Evolutionary conservation across 805 yeast genomes (phyloP).

Genomic region (Lipomyces sp.): DNA sequence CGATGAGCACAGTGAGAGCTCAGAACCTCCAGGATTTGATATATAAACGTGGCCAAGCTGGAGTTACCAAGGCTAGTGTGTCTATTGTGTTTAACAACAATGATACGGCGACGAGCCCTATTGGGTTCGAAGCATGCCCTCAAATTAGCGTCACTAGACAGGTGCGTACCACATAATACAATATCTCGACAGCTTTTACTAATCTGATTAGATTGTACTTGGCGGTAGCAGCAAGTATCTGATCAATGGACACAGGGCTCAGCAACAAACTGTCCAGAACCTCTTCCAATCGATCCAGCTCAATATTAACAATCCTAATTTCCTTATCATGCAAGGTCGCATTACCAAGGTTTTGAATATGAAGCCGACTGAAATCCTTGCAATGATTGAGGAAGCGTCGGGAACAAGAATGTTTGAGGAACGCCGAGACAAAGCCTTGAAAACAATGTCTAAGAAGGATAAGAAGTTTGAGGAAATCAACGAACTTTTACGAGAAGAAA

Average conservation of each 20-base stretch:
- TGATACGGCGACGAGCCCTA: constrained; percentile 77
- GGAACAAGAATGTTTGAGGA: constrained; percentile 97
- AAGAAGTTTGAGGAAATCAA: constrained; percentile 79
- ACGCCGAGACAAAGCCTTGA: constrained; percentile 86
- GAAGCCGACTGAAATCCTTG: constrained; percentile 88
- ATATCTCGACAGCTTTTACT: not conserved
- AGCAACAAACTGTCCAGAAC: constrained; percentile 87
- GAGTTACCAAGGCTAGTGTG: constrained; percentile 94
- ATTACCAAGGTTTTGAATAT: constrained; percentile 96
- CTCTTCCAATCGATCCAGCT: constrained; percentile 93
- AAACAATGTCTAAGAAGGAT: constrained; percentile 90
- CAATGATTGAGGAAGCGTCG: constrained; percentile 96
- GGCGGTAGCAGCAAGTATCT: constrained; percentile 93
- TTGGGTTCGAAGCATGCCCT: constrained; percentile 77
- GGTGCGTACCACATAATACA: constrained; percentile 17
- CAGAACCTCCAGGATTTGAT: constrained; percentile 90
- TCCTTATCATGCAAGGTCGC: constrained; percentile 97
- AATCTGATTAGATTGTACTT: constrained; percentile 57
- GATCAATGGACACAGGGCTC: constrained; percentile 95
- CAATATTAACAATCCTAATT: constrained; percentile 95
- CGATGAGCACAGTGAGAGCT: constrained; percentile 95
- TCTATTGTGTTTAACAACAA: constrained; percentile 91
- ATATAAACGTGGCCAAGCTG: constrained; percentile 97
- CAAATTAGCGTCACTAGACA: constrained; percentile 92
- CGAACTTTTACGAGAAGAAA: constrained; percentile 76